phyloP scores from a whole-genome alignment of 179 eudicot species.

The Pouteria campechiana region DNA sequence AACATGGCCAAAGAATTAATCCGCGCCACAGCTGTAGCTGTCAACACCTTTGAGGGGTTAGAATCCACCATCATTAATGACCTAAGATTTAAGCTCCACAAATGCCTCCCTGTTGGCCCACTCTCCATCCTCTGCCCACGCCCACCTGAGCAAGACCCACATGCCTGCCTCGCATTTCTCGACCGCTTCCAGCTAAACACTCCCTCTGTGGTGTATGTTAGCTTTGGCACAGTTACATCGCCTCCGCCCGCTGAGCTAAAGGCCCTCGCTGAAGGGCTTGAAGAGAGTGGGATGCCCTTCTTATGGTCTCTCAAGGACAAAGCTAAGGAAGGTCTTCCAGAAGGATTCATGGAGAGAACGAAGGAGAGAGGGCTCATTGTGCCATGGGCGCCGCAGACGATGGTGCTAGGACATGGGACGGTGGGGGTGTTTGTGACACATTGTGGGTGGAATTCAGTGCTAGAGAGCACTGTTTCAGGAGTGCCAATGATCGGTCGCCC shows the following conservation, averaged over 20 bases:
- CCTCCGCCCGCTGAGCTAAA: slow-evolving; percentile 15
- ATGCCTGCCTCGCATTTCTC: slow-evolving; percentile 12
- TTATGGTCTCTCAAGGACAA: slow-evolving; percentile 17
- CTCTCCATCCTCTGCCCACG: slow-evolving; percentile 10
- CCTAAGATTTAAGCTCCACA: slow-evolving; percentile 15
- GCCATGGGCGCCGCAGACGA: slow-evolving; percentile 40
- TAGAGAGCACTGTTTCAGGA: slow-evolving; percentile 28
- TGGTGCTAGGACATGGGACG: slow-evolving; percentile 16
- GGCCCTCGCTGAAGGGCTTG: slow-evolving; percentile 18
- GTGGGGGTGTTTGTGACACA: slow-evolving; percentile 36
- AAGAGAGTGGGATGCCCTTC: slow-evolving; percentile 3
- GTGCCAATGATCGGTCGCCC: slow-evolving; percentile 37
- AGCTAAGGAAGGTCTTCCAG: not conserved
- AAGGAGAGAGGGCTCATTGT: slow-evolving; percentile 19
- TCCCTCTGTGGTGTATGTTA: slow-evolving; percentile 10
- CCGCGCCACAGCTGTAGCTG: slow-evolving; percentile 10
- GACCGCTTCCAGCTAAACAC: slow-evolving; percentile 6
- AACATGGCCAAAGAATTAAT: slow-evolving; percentile 10
- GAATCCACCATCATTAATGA: slow-evolving; percentile 6
- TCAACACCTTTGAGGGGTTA: slow-evolving; percentile 13
- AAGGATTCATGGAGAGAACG: slow-evolving; percentile 9
- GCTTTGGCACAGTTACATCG: slow-evolving; percentile 12
- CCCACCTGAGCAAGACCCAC: slow-evolving; percentile 3
- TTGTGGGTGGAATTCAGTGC: slow-evolving; percentile 39
- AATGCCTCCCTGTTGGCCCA: slow-evolving; percentile 15